Base-by-base conservation (phyloP, 768 basidiomycete genomes). In the Cantharellus cinnabarinus region DNA sequence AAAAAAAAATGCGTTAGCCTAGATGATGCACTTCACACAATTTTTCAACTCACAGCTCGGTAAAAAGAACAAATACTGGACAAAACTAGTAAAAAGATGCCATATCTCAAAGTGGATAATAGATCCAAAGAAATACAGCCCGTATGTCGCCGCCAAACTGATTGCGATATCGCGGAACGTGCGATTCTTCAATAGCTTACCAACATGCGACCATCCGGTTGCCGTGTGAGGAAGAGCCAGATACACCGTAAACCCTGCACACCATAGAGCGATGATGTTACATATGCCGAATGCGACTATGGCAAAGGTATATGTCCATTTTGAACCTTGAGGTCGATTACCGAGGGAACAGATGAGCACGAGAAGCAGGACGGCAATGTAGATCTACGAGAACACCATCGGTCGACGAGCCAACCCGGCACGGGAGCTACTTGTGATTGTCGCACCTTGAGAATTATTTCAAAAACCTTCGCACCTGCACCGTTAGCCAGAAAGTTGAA, bases 1-100 rank as follows among this genome's bases (percentile, higher is more conserved):
- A 48, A 56, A 50, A 57, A 35, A 61, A 3, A 4, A 29, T 29
- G 20, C 20, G 20, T 29, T 29, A 29, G 20, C 20, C 20, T 29
- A 29, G 20, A 10, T 48, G 52, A 54, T 10, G 52, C 14, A 37
- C 5, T 5, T 41, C 15, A 58, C 5, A 58, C 41, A n/a, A 20
- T 5, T 35, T 37, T 5, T 48, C 14, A 41, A 62, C 61, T 71
- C 62, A 80, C 79, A 81, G 62, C 76, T 77, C 58, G 89, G 89
- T 42, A 90, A 75, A 64, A 91, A 77, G 76, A 95, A 86, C 76
- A 95, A 77, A 71, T 94, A 98, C 41, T 59, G 86, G 53, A 81
- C 66, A 75, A 93, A 90, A 59, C 82, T 88, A 7, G 93, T 94
- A 70, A 97, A 78, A 80, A 97, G 85, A 76, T 97, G 93, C 89